These are phyloP conservation scores for Dipteronia dyeriana DNA, from an alignment of 345 rosid species.

Conservation along the genomic window DNA sequence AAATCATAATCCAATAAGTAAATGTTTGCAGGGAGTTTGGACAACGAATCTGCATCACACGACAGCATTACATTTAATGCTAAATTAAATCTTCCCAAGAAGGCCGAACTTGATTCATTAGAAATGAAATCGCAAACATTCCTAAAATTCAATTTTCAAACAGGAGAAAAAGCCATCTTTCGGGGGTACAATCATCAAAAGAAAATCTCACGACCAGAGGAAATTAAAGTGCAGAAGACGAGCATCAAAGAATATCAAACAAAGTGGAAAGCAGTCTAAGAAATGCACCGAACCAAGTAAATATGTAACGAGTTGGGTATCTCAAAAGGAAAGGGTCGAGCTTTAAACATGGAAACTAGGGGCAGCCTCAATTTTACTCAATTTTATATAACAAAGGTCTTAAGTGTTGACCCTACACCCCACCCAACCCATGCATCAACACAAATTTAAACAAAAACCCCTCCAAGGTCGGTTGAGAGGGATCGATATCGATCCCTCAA, in stretches of 20 bases:
- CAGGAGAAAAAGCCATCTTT: not conserved
- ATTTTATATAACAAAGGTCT: not conserved
- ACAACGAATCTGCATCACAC: not conserved
- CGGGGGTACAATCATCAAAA: not conserved
- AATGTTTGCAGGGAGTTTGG: not conserved
- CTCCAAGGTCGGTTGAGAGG: too few relatives aligned
- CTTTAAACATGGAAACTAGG: not conserved
- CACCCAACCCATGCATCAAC: too few relatives aligned
- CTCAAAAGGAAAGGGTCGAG: not conserved
- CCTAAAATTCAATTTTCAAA: not conserved
- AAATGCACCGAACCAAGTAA: not conserved
- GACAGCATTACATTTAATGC: not conserved
- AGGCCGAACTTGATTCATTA: not conserved
- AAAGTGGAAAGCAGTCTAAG: not conserved
- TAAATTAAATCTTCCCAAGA: not conserved
- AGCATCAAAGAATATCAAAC: not conserved
- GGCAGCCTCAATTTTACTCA: not conserved
- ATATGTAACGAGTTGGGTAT: not conserved
- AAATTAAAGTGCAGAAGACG: not conserved
- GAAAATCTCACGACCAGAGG: not conserved
- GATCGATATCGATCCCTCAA: too few relatives aligned
- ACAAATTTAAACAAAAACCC: too few relatives aligned
- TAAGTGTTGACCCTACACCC: too few relatives aligned
- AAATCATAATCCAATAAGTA: slow-evolving; percentile 2
- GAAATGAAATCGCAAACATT: not conserved